Evolutionary conservation across 2,329 filamentous ascomycete genomes (phyloP).

Genomic region (Talaromyces marneffei): DNA sequence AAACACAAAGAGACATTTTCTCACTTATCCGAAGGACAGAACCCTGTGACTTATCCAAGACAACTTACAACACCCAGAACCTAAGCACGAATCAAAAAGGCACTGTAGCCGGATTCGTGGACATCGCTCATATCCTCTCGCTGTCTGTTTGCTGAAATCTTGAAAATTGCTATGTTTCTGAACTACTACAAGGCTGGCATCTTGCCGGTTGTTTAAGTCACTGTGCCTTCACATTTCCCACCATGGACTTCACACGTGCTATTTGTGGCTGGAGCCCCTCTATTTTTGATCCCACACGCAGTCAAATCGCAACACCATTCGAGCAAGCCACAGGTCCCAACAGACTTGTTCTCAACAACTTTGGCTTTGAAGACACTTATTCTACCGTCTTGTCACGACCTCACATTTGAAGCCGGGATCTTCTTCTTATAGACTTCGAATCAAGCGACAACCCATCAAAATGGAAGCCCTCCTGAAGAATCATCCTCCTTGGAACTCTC

Average conservation of each 20-base stretch:
- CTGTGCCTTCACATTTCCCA: background rate
- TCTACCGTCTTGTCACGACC: background rate
- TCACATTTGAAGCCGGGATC: background rate
- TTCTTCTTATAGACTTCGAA: background rate
- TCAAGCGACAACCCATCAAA: slow-evolving; percentile 1
- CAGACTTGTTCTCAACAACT: background rate
- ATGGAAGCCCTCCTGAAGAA: slow-evolving; percentile 26
- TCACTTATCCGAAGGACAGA: background rate
- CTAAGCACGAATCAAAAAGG: slow-evolving; percentile 12
- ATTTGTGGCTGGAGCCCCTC: slow-evolving; percentile 15
- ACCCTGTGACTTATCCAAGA: background rate
- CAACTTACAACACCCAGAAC: background rate
- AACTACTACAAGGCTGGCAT: slow-evolving; percentile 7
- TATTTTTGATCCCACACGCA: background rate
- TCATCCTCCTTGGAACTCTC: slow-evolving; percentile 33
- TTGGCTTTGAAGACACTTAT: background rate
- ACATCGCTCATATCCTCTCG: background rate
- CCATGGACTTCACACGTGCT: slow-evolving; percentile 14
- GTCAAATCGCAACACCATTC: background rate
- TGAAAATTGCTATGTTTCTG: slow-evolving; percentile 11
- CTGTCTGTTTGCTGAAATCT: background rate
- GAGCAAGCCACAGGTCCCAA: background rate
- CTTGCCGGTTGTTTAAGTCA: slow-evolving; percentile 14
- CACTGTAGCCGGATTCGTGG: slow-evolving; percentile 13
- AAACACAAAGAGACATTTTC: too few relatives aligned